A percentile compares a stretch with the other conserved stretches of the same genome.
Evolutionary conservation across 2,329 filamentous ascomycete species (phyloP).

Genomic region (Aureobasidium subglaciale): DNA sequence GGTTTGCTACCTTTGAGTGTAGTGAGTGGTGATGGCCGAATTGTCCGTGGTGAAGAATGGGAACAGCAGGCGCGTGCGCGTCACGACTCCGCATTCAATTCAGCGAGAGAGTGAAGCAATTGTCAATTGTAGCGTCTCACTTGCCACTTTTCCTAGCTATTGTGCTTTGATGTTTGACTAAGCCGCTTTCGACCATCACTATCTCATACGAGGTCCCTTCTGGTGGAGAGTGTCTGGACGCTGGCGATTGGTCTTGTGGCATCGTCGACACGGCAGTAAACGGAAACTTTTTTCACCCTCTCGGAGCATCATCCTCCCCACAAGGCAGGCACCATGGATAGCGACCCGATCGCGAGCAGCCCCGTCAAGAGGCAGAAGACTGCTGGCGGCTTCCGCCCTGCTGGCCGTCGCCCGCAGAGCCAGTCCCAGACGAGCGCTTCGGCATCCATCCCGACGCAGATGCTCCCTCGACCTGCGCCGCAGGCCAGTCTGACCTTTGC

Average conservation of each 20-base stretch:
- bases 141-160: conserved; percentile 11
- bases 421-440: conserved; percentile 1
- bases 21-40: background rate
- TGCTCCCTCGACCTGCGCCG: conserved; percentile 15
- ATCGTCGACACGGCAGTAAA: background rate
- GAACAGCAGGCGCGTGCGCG: background rate
- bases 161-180: background rate
- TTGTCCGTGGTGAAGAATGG: background rate
- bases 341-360: conserved; percentile 29
- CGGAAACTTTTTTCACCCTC: background rate
- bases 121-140: background rate
- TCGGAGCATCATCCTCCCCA: background rate
- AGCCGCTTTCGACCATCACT: background rate
- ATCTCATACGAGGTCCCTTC: background rate
- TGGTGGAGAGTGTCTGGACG: background rate
- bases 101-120: conserved; percentile 1
- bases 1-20: background rate
- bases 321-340: conserved; percentile 19
- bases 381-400: conserved; percentile 24
- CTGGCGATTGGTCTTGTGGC: background rate
- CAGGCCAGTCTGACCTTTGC: conserved; percentile 17
- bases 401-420: conserved; percentile 32
- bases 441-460: conserved; percentile 22
- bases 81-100: conserved; percentile 9
- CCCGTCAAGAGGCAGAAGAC: conserved; percentile 30